Base-by-base conservation (phyloP, 805 yeast genomes). In the Pichia exigua region DNA sequence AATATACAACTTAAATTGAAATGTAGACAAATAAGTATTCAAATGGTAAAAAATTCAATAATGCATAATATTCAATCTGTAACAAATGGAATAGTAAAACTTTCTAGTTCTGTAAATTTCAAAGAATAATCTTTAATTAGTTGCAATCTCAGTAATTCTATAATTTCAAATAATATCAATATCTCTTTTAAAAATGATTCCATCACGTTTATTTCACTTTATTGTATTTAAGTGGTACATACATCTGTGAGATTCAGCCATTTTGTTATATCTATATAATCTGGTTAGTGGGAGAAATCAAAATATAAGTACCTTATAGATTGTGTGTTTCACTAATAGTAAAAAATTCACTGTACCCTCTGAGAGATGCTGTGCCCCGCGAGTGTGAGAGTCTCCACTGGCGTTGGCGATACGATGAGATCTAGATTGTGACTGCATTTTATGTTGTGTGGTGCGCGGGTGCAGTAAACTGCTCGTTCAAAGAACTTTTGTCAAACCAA, bases 201-300 rank as follows among this genome's bases (percentile, higher is more conserved):
- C 17, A n/a, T 35, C 39, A 35, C 20, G 5, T 2, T 35, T n/a
- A 20, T 35, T 35, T 35, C 39, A 35, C 7, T 35, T 35, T 2
- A n/a, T 22, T 41, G 17, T 42, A 42, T 26, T 10, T 48, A 42
- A 22, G n/a, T 26, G 15, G 27, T 53, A 87, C 96, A 77, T 88
- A 87, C 96, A 85, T 89, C 96, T 88, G 81, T 88, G 95, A 74
- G 95, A 85, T 82, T 87, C 95, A 81, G 95, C 90, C 96, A 88
- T 88, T 77, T 74, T 81, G 63, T 55, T 61, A 51, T 62, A 53
- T 61, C 57, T 54, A 54, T 57, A 53, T 42, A 48, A 51, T 48
- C 51, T 47, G 53, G 27, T 43, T 17, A 43, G 40, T 21, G 24
- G 24, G 43, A 46, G 44, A 32, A 45, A 13, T 47, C 21, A 41